Conservation (phyloP, 2,329 filamentous ascomycete genomes). For the Leptosphaerulina australis region DNA sequence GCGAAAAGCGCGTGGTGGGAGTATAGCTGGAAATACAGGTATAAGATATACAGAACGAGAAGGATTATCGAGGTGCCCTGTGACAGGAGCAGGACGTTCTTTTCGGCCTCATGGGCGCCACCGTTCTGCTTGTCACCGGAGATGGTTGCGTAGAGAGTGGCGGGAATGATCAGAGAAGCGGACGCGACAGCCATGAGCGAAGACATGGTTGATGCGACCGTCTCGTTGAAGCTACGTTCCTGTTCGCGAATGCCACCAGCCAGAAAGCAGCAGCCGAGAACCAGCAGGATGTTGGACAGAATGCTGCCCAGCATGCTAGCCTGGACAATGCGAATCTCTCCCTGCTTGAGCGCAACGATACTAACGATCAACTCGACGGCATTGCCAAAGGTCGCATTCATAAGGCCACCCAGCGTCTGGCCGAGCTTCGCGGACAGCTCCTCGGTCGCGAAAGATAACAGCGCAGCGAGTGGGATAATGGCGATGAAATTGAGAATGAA, state of each 20-base stretch:
- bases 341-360: constrained; percentile 83
- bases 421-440: constrained; percentile 75
- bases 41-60: constrained; percentile 60
- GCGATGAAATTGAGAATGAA: constrained; percentile 82
- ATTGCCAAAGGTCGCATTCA: constrained; percentile 81
- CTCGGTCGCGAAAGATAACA: constrained; percentile 78
- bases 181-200: constrained; percentile 63
- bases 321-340: constrained; percentile 95
- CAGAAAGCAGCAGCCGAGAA: constrained; percentile 61
- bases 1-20: constrained; percentile 57
- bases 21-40: constrained; percentile 62
- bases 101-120: constrained; percentile 49
- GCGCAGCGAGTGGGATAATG: constrained; percentile 75
- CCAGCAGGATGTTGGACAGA: constrained; percentile 89
- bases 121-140: constrained; percentile 44
- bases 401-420: constrained; percentile 73
- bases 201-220: constrained; percentile 78
- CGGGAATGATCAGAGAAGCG: constrained; percentile 60
- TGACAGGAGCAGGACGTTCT: constrained; percentile 58
- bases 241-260: constrained; percentile 54
- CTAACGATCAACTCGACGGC: constrained; percentile 85
- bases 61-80: constrained; percentile 61
- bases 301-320: constrained; percentile 97
- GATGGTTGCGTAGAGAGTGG: constrained; percentile 58
- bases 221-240: constrained; percentile 68